These are phyloP conservation scores for Lactifluus volemus DNA, from an alignment of 768 basidiomycete species.

Conservation along the genomic window DNA sequence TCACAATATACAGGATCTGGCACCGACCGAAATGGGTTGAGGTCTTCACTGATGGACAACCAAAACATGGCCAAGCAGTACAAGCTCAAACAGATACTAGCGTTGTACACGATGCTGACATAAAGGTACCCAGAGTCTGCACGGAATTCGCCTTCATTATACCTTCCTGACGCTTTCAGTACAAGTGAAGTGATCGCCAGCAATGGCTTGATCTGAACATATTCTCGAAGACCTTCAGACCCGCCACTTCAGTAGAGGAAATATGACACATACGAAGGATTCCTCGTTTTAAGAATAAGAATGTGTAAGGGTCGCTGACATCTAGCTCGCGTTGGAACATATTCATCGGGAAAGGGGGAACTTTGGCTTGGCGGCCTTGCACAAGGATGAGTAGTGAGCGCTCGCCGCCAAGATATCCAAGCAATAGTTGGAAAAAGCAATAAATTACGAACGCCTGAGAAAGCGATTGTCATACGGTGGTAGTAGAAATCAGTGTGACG, in stretches of 20 bases:
- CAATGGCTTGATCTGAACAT: slow-evolving; percentile 92
- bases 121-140: slow-evolving; percentile 87
- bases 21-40: slow-evolving; percentile 78
- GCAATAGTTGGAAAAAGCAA: slow-evolving; percentile 77
- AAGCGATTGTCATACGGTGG: background rate
- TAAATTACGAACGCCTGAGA: slow-evolving; percentile 87
- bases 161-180: slow-evolving; percentile 79
- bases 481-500: slow-evolving; percentile 15
- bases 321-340: slow-evolving; percentile 84
- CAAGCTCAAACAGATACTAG: slow-evolving; percentile 67
- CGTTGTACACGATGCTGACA: slow-evolving; percentile 77
- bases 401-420: slow-evolving; percentile 87
- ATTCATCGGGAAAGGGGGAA: slow-evolving; percentile 77
- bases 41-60: slow-evolving; percentile 83
- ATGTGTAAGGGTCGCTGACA: slow-evolving; percentile 89
- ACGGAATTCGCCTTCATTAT: slow-evolving; percentile 82
- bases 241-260: background rate
- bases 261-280: slow-evolving; percentile 62
- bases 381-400: slow-evolving; percentile 85
- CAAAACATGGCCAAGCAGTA: slow-evolving; percentile 97
- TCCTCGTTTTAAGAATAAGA: slow-evolving; percentile 89
- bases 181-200: slow-evolving; percentile 78
- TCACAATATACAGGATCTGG: background rate
- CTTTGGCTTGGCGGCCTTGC: slow-evolving; percentile 84
- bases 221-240: slow-evolving; percentile 49